phyloP scores from a whole-genome alignment of 768 basidiomycete genomes.

The Suillus hirtellus region DNA sequence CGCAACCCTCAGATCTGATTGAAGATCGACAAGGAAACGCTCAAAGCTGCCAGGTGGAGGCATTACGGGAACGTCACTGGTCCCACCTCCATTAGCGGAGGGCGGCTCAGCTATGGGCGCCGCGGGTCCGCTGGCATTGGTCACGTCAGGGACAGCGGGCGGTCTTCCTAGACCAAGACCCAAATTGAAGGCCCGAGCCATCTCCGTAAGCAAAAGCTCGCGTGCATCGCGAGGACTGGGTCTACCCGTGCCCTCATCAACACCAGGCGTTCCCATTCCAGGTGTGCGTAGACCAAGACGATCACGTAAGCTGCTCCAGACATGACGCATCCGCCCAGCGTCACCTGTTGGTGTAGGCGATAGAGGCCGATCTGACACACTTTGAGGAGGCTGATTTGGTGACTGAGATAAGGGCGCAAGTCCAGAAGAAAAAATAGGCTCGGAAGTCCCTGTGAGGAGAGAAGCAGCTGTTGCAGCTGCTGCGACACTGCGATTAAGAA shows the following conservation, averaged over 20 bases:
- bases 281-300: constrained; percentile 54
- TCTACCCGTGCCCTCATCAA: constrained; percentile 14
- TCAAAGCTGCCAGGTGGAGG: constrained; percentile 74
- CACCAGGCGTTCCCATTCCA: constrained; percentile 19
- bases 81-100: constrained; percentile 10
- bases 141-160: constrained; percentile 16
- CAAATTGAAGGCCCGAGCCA: constrained; percentile 78
- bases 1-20: constrained; percentile 67
- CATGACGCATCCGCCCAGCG: constrained; percentile 53
- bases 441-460: constrained; percentile 70
- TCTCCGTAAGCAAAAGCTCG: constrained; percentile 75
- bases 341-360: constrained; percentile 43
- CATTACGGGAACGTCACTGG: constrained; percentile 13
- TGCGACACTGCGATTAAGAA: constrained; percentile 57
- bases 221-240: constrained; percentile 47
- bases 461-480: constrained; percentile 93
- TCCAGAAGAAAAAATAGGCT: constrained; percentile 61
- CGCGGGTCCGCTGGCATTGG: constrained; percentile 16
- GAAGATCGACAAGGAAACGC: constrained; percentile 76
- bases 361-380: constrained; percentile 33
- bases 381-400: constrained; percentile 20
- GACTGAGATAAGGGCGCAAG: constrained; percentile 40
- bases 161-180: constrained; percentile 53
- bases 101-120: background rate
- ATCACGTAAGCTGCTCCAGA: constrained; percentile 70